Evolutionary conservation across 1,139 yeast species (phyloP), one percentile per base, ranked within the genome.

Genomic region (Scheffersomyces lignicola): DNA sequence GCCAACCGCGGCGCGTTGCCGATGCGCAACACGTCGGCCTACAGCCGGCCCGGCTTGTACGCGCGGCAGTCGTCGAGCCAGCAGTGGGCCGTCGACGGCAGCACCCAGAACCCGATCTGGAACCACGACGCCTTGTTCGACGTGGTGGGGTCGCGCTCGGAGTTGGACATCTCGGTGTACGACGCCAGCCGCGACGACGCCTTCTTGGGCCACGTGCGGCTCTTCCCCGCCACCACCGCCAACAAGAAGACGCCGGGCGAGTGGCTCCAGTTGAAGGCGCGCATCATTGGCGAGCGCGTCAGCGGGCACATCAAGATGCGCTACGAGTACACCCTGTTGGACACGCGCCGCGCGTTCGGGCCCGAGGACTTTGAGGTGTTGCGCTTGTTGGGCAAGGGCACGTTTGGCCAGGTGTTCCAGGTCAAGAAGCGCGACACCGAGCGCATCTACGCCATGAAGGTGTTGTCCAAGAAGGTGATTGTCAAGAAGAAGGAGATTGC

Each of bases 401-500:
- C 97, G 0, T 92, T 92, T 69, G 98, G 98, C 21, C 96, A 87
- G 62, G 98, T 92, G 26, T 92, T 83, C 61, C 97, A 90, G 63
- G 98, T 92, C 31, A 81, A 85, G 48, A 92, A 90, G 72, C 75
- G 74, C 51, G 97, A 90, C 54, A 88, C 95, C 4, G 78, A 80
- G 39, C 76, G 97, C 49, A 83, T 92, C 41, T 92, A 92, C 58
- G 98, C 98, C 31, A 92, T 92, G 98, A 92, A 92, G 62, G 95
- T 92, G 18, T 75, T 92, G 37, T 84, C 95, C 22, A 92, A 92
- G 59, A 89, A 89, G 58, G 94, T 89, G 30, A 92, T 92, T 62
- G 96, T 92, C 35, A 89, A 87, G 61, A 92, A 90, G 73, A 90
- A 90, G 62, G 98, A 92, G 62, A 85, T 92, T 48, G 97, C 97